Conservation (phyloP, 1,284 basidiomycete species). For the Ceratorhiza oryzae-sativae region DNA sequence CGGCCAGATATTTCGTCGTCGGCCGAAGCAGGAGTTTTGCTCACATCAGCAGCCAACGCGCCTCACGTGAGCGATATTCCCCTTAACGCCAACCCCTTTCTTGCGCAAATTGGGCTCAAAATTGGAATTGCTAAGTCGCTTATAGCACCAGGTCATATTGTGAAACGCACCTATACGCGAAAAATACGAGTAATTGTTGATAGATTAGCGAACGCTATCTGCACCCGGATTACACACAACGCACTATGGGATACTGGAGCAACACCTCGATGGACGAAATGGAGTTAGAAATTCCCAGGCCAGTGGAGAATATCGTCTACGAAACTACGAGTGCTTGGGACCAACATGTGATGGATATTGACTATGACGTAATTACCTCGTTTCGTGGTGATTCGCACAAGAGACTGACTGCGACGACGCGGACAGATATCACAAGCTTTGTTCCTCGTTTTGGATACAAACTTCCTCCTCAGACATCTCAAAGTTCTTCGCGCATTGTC, state of each 20-base stretch:
- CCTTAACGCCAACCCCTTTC: conserved; percentile 19
- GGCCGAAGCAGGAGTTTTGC: conserved; percentile 21
- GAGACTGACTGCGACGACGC: no score
- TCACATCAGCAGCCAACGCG: conserved; percentile 19
- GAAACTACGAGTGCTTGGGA: conserved; percentile 31
- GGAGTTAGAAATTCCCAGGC: conserved; percentile 30
- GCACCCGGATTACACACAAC: background rate
- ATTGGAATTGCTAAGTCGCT: background rate
- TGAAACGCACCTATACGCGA: background rate
- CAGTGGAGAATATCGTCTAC: conserved; percentile 13
- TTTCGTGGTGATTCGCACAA: background rate
- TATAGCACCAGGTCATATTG: no score
- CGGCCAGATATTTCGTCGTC: conserved; percentile 32
- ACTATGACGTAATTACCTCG: background rate
- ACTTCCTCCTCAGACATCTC: conserved; percentile 32
- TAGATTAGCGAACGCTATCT: background rate
- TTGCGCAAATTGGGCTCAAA: background rate
- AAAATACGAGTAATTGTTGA: background rate
- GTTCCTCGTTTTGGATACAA: conserved; percentile 30
- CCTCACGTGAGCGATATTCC: conserved; percentile 7
- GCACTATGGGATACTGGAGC: conserved; percentile 19
- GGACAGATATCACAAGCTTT: conserved; percentile 25
- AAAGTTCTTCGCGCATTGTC: background rate
- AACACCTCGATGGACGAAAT: conserved; percentile 8
- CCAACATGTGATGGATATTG: conserved; percentile 38